Conservation (phyloP, 139 green algal species). For the Penium margaritaceum region DNA sequence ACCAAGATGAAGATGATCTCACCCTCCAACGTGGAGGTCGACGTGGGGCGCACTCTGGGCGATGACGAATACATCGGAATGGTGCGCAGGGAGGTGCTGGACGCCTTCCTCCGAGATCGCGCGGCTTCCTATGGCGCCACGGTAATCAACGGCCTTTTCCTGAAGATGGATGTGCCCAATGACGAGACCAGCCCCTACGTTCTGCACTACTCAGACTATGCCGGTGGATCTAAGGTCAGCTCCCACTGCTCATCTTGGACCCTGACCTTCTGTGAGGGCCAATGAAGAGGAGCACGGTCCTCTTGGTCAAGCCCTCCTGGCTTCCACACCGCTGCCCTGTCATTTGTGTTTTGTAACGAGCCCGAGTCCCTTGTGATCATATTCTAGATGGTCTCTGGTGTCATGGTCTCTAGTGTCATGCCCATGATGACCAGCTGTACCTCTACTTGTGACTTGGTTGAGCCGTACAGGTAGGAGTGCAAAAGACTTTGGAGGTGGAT, state of each 20-base stretch:
- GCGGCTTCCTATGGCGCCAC: constrained; percentile 75
- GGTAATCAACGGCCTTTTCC: constrained; percentile 89
- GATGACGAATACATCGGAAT: constrained; percentile 98
- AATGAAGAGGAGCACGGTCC: too few relatives aligned
- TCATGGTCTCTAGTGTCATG: too few relatives aligned
- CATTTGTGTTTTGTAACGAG: too few relatives aligned
- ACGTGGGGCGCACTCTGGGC: constrained; percentile 93
- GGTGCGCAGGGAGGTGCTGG: constrained; percentile 80
- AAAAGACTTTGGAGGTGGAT: constrained; percentile 81
- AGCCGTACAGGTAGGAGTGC: constrained; percentile 10
- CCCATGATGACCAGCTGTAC: too few relatives aligned
- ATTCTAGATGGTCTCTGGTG: too few relatives aligned
- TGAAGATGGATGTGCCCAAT: constrained; percentile 61
- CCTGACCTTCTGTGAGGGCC: too few relatives aligned
- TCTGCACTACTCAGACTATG: constrained; percentile 88
- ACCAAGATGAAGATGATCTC: constrained; percentile 99
- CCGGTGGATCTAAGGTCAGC: constrained; percentile 45
- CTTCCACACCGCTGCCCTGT: too few relatives aligned
- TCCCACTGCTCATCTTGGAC: too few relatives aligned
- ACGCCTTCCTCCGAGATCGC: constrained; percentile 90
- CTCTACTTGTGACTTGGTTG: too few relatives aligned
- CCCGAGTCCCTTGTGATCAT: too few relatives aligned
- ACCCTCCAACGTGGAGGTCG: constrained; percentile 93
- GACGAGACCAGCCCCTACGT: constrained; percentile 61
- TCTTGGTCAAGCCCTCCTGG: too few relatives aligned